Evolutionary conservation across 106 monocot genomes (phyloP), one percentile per base, ranked within the genome.

Genomic region (Apostasia ramifera): DNA sequence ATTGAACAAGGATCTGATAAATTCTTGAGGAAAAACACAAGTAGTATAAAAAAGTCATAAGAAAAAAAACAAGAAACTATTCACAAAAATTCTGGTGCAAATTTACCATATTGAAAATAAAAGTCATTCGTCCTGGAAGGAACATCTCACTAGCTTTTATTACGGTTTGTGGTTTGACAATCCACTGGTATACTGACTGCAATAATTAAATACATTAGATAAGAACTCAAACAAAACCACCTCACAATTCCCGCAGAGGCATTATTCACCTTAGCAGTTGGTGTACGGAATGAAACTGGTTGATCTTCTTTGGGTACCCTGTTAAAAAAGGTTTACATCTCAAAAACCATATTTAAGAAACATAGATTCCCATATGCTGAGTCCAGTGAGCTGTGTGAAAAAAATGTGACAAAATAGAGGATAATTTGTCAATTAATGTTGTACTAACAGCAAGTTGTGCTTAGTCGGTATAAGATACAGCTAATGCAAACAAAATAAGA

Each of bases 151-250:
- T 97, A 9, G 83, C 77, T 78, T 92, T 97, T 55, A 59, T 79
- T 54, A 73, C 63, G 53, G 63, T 85, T 58, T 87, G 89, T 38
- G 89, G 97, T 62, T 97, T 92, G 69, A 97, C 81, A 43, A 90
- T 97, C 97, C 92, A 97, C 52, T 92, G 89, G 79, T 97, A 97
- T 12, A 97, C 92, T 44, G 89, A 89, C 97, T 97, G 77, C 68
- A 84, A 67, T 57, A 77, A 44, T 39, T n/a, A 65, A 68, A 54
- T 9, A 8, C 41, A 64, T 7, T 13, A 61, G 3, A 6, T 47
- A 6, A 63, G 65, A 47, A 13, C 26, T 26, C 26, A 26, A 26
- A 26, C 26, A 26, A 26, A 26, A 26, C 26, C 26, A 26, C 26
- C 26, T 26, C 26, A 26, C 26, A 26, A 26, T 26, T 26, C 26